These are phyloP conservation scores for Marvania coccoides DNA, from an alignment of 139 green algal genomes.

Conservation along the genomic window DNA sequence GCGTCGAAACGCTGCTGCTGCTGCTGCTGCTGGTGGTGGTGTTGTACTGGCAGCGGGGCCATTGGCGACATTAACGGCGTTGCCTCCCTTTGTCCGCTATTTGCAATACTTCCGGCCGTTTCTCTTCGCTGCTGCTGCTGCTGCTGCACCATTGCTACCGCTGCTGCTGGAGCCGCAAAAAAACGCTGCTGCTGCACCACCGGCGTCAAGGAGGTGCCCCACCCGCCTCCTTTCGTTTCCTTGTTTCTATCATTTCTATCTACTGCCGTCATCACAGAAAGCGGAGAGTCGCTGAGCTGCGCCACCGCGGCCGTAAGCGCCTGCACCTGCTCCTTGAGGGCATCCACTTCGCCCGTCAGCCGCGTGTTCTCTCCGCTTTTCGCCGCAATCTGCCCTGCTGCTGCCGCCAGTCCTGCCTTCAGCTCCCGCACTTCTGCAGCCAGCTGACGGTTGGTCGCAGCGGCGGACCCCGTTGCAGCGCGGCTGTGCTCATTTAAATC, in stretches of 20 bases:
- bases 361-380: background rate
- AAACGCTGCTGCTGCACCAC: background rate
- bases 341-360: background rate
- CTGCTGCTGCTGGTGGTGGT: no score
- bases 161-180: background rate
- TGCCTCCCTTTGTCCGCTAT: no score
- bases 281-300: no score
- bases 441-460: no score
- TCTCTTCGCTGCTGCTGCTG: background rate
- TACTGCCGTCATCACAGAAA: no score
- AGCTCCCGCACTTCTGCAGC: no score
- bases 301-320: background rate
- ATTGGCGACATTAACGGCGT: no score
- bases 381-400: no score
- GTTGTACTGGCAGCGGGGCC: no score
- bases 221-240: background rate
- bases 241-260: background rate
- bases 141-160: background rate
- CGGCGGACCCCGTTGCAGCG: no score
- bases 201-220: background rate
- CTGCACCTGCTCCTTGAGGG: background rate
- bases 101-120: background rate
- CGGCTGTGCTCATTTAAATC: background rate
- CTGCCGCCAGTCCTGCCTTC: no score
- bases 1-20: no score